phyloP scores from a whole-genome alignment of 352 stramenopile species.

The Globisporangium echinulatum region DNA sequence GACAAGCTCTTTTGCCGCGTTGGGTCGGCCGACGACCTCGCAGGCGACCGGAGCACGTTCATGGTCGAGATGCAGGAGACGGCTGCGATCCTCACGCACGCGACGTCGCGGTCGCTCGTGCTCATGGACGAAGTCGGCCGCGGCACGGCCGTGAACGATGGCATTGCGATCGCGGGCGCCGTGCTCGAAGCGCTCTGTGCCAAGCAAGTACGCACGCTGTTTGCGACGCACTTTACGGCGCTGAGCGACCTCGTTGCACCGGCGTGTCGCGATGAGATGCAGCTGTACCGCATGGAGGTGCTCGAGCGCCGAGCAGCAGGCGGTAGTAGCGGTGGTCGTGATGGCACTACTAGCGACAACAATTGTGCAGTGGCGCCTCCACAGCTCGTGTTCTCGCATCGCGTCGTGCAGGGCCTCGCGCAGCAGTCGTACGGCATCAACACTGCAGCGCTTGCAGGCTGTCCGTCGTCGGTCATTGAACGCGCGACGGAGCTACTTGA shows the following conservation, averaged over 20 bases:
- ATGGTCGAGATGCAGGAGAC: conserved; percentile 88
- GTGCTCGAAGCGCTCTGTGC: conserved; percentile 65
- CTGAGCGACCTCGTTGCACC: conserved; percentile 35
- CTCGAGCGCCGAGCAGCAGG: conserved; percentile 22
- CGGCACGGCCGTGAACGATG: conserved; percentile 74
- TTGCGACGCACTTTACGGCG: conserved; percentile 83
- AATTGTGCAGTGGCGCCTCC: neutral
- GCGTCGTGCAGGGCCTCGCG: conserved; percentile 63
- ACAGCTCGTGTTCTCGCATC: conserved; percentile 68
- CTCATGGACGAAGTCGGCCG: conserved; percentile 86
- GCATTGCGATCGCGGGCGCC: conserved; percentile 69
- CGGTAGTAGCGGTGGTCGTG: neutral
- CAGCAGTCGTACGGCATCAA: conserved; percentile 75
- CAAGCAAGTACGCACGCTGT: conserved; percentile 57
- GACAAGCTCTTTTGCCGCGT: conserved; percentile 83
- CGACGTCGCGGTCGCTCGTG: conserved; percentile 73
- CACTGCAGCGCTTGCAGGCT: conserved; percentile 66
- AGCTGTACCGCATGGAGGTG: conserved; percentile 68
- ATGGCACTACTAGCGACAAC: neutral
- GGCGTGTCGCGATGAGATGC: conserved; percentile 27
- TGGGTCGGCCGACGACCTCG: conserved; percentile 74
- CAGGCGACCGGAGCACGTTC: conserved; percentile 78
- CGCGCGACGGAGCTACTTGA: conserved; percentile 42
- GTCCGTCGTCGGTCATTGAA: conserved; percentile 33
- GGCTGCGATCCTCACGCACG: conserved; percentile 61